Base-by-base conservation (phyloP, 2,329 filamentous ascomycete genomes). In the Diatrype stigma region DNA sequence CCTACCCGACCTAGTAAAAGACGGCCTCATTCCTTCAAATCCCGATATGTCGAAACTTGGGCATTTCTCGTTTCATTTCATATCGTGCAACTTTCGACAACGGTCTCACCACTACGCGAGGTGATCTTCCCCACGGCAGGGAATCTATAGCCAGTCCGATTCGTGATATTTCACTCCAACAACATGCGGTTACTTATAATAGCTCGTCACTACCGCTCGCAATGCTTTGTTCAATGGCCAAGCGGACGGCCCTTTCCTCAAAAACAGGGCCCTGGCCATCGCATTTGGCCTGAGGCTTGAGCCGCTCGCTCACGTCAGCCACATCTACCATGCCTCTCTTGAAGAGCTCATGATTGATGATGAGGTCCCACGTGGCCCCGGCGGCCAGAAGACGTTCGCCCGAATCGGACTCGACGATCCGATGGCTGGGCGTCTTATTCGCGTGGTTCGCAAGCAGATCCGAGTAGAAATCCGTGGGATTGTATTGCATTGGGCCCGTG, bases 221-320 rank as follows among this genome's bases (percentile, higher is more conserved):
- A 28, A 88, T 85, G 63, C 90, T 93, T 61, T 87, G 80, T 67
- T 90, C 81, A 56, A 97, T 92, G 16, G 89, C 90, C 54, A 77
- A 74, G 42, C 84, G 69, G 16, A 97, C 86, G 42, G 83, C 81
- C 22, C 79, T 73, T 68, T 96, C 92, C 54, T 88, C 85, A 61
- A 96, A 96, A 38, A 94, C 91, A 2, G 92, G 92, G 0, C 92
- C 88, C 64, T 90, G 86, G 2, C 91, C 92, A 69, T 96, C 89
- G 66, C 91, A 96, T 62, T 85, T 83, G 17, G 90, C 89, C 61
- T 81, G 73, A 17, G 79, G 76, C 73, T 90, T 92, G 48, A 97
- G 73, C 12, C 84, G 77, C 63, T 94, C 87, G 66, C 87, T 91
- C 30, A 96, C 88, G 65, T 87, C 81, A 35, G 79, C 86, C 12